Conservation (phyloP, 2,329 filamentous ascomycete genomes). For the Aureobasidium sp. region DNA sequence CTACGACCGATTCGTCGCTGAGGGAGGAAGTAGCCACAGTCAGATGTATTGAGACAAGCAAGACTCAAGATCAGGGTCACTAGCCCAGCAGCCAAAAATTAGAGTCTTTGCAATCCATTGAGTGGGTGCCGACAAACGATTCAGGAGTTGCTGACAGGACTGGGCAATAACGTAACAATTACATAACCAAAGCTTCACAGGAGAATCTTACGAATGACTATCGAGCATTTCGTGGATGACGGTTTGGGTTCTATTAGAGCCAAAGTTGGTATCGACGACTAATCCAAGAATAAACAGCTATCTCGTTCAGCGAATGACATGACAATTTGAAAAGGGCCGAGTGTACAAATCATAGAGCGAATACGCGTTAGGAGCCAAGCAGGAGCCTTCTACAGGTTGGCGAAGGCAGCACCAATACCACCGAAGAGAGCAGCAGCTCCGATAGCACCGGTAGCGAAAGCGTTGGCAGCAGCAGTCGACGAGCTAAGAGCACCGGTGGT, state of each 20-base stretch:
- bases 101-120: too few relatives aligned
- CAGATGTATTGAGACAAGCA: too few relatives aligned
- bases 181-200: too few relatives aligned
- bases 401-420: slow-evolving; percentile 48
- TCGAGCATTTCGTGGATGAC: too few relatives aligned
- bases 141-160: too few relatives aligned
- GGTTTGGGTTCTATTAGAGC: neutral
- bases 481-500: slow-evolving; percentile 26
- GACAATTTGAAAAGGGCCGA: neutral
- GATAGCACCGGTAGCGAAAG: slow-evolving; percentile 28
- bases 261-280: neutral
- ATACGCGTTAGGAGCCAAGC: neutral
- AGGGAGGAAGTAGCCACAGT: too few relatives aligned
- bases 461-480: slow-evolving; percentile 34
- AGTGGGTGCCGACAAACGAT: too few relatives aligned
- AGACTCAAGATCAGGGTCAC: too few relatives aligned
- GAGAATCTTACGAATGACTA: too few relatives aligned
- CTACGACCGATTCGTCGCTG: too few relatives aligned
- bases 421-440: slow-evolving; percentile 34
- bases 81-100: too few relatives aligned
- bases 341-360: neutral
- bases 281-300: neutral
- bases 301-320: neutral
- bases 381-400: slow-evolving; percentile 23
- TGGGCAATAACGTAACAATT: too few relatives aligned